Evolutionary conservation across 306 rosid species (phyloP).

Genomic region (Adenanthera pavonina): DNA sequence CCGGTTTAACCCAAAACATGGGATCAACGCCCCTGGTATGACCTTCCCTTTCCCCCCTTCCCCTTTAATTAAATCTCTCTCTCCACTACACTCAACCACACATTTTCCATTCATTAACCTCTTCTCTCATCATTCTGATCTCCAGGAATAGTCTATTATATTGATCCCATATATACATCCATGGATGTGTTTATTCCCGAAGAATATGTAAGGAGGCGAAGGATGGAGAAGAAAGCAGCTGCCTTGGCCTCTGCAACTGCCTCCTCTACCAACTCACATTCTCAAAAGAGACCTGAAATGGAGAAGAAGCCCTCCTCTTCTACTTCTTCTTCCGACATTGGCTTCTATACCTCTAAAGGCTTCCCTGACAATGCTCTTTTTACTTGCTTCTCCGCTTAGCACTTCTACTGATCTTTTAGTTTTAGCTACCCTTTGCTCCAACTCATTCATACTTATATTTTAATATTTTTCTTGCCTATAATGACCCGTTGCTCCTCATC

Average conservation of each 20-base stretch:
- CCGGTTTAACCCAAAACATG: constrained; percentile 56
- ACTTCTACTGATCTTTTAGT: too few species aligned
- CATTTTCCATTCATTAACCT: neutral
- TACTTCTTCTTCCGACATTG: neutral
- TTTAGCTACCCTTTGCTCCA: too few species aligned
- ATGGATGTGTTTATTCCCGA: constrained; percentile 79
- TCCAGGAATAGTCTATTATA: neutral
- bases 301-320: neutral
- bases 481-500: neutral
- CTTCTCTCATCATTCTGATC: neutral
- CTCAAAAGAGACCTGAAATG: neutral
- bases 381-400: constrained; percentile 51
- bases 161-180: neutral
- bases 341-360: neutral
- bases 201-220: constrained; percentile 55
- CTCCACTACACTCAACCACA: neutral
- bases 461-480: neutral
- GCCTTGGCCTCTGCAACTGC: constrained; percentile 29
- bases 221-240: constrained; percentile 57
- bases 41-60: neutral
- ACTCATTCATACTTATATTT: neutral
- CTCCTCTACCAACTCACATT: constrained; percentile 7
- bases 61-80: constrained; percentile 4
- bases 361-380: constrained; percentile 37
- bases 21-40: constrained; percentile 62